phyloP scores from a whole-genome alignment of 306 rosid genomes.

The Abrus pulchellus region DNA sequence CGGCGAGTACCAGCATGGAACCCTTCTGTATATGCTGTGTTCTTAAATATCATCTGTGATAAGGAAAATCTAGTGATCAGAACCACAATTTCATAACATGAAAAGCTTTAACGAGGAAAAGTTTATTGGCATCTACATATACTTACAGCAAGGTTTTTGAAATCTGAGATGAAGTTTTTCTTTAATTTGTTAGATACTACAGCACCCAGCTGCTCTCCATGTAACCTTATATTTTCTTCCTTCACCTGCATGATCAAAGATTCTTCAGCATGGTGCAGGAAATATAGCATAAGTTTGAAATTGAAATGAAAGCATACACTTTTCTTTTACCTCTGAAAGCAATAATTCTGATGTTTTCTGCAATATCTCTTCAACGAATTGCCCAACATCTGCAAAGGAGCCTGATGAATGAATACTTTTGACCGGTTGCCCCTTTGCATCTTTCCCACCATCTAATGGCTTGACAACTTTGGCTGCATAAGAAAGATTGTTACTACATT shows the following conservation, averaged over 20 bases:
- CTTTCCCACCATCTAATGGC: conserved; percentile 55
- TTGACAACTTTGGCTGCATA: conserved; percentile 62
- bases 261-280: conserved; percentile 37
- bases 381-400: conserved; percentile 68
- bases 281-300: conserved; percentile 7
- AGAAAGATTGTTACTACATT: conserved; percentile 31
- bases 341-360: conserved; percentile 71
- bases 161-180: conserved; percentile 70
- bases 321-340: conserved; percentile 72
- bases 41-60: conserved; percentile 78
- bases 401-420: conserved; percentile 49
- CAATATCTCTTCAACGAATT: conserved; percentile 81
- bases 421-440: conserved; percentile 60
- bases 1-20: conserved; percentile 75
- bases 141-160: conserved; percentile 84
- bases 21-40: conserved; percentile 91
- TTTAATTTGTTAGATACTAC: conserved; percentile 67
- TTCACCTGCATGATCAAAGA: conserved; percentile 63
- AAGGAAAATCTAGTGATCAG: conserved; percentile 26
- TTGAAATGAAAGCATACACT: conserved; percentile 15
- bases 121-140: conserved; percentile 30
- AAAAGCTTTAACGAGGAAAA: neutral
- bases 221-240: conserved; percentile 65
- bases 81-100: conserved; percentile 9
- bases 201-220: conserved; percentile 72